These are phyloP conservation scores for Cucumis cinereus DNA, from an alignment of 306 rosid genomes.

Conservation along the genomic window DNA sequence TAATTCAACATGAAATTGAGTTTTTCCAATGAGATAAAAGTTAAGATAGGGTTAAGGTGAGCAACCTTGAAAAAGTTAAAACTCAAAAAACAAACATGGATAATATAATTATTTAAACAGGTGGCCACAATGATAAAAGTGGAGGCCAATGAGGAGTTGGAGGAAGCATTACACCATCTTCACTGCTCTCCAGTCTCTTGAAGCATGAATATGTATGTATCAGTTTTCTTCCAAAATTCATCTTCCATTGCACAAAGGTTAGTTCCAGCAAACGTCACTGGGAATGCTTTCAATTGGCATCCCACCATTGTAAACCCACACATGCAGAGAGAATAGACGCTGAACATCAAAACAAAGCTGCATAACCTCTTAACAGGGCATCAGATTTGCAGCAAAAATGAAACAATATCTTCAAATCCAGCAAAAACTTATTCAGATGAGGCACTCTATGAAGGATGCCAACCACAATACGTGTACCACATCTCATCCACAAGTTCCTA, in stretches of 20 bases:
- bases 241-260: background rate
- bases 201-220: background rate
- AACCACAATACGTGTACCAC: conserved; percentile 41
- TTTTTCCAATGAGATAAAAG: too few relatives aligned
- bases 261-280: background rate
- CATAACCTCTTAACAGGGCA: background rate
- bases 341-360: background rate
- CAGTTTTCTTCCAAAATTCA: background rate
- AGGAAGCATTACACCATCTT: background rate
- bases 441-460: conserved; percentile 42
- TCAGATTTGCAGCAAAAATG: background rate
- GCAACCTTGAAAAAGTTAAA: too few relatives aligned
- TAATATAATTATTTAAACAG: background rate
- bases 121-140: background rate
- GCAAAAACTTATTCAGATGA: conserved; percentile 22
- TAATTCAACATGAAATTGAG: too few relatives aligned
- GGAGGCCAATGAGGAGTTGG: background rate
- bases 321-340: background rate
- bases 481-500: conserved; percentile 13
- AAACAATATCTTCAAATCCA: background rate
- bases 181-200: background rate
- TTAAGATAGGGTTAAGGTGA: too few relatives aligned
- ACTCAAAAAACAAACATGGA: background rate
- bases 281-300: background rate
- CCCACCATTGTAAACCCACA: background rate